phyloP scores from a whole-genome alignment of 2,329 filamentous ascomycete genomes.

The Cytospora piceicola region DNA sequence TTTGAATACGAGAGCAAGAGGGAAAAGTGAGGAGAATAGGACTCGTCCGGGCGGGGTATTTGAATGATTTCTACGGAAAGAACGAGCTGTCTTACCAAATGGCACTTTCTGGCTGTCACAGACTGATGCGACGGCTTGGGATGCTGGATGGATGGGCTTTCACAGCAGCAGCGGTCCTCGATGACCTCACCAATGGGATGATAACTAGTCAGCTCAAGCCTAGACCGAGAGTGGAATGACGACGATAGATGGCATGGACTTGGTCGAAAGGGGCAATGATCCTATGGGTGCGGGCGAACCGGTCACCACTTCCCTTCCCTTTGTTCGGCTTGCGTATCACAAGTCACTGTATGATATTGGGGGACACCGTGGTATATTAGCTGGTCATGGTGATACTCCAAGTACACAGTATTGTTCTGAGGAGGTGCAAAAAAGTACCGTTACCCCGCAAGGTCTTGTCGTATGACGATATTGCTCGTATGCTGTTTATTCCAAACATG shows the following conservation, averaged over 20 bases:
- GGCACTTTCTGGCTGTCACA: conserved; percentile 3
- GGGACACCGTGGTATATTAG: not conserved
- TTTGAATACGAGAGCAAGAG: not conserved
- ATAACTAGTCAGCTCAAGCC: conserved; percentile 6
- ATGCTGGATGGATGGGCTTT: conserved; percentile 9
- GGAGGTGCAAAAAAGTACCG: no score
- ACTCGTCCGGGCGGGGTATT: conserved; percentile 18
- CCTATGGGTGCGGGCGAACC: not conserved
- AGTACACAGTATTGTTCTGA: not conserved
- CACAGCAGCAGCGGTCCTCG: conserved; percentile 5
- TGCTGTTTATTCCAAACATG: conserved; percentile 4
- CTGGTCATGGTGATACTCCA: not conserved
- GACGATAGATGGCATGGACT: conserved; percentile 10
- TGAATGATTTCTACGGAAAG: not conserved
- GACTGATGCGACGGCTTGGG: no score
- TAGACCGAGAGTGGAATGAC: conserved; percentile 17
- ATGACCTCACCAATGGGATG: conserved; percentile 19
- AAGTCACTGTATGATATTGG: not conserved
- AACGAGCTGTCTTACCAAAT: not conserved
- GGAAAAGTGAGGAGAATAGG: fast-evolving
- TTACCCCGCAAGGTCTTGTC: conserved; percentile 10
- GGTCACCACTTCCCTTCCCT: not conserved
- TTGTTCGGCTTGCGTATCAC: not conserved
- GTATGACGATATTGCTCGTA: conserved; percentile 14
- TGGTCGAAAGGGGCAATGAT: conserved; percentile 20